phyloP scores from a whole-genome alignment of 805 yeast species.

The Vanderwaltozyma verrucispora region DNA sequence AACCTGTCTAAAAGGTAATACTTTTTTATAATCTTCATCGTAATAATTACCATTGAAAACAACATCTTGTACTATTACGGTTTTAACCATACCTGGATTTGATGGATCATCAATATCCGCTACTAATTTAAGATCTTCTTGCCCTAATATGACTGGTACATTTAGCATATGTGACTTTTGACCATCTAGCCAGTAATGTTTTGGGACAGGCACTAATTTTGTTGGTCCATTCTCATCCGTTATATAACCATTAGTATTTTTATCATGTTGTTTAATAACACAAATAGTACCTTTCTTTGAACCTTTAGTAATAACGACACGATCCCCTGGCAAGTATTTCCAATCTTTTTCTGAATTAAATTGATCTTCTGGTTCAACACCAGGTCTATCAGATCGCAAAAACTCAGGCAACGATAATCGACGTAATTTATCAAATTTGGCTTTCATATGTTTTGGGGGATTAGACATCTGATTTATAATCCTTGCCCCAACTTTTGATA shows the following conservation, averaged over 20 bases:
- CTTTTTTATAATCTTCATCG: constrained; percentile 60
- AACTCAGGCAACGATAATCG: constrained; percentile 29
- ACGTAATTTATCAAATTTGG: constrained; percentile 24
- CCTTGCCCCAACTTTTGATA: constrained; percentile 32
- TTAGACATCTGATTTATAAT: constrained; percentile 25
- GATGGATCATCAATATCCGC: constrained; percentile 61
- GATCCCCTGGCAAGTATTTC: constrained; percentile 64
- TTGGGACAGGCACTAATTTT: constrained; percentile 56
- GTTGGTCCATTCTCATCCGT: constrained; percentile 62
- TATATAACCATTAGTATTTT: constrained; percentile 50
- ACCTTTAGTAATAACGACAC: constrained; percentile 65
- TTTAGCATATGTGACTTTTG: constrained; percentile 64
- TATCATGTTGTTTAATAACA: constrained; percentile 47
- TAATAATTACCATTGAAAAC: constrained; percentile 59
- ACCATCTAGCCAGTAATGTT: constrained; percentile 58
- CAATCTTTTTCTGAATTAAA: constrained; percentile 40
- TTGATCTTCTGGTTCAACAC: constrained; percentile 24
- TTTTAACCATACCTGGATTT: constrained; percentile 44
- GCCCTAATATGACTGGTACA: constrained; percentile 53
- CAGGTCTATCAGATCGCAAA: constrained; percentile 19
- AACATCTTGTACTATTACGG: constrained; percentile 71
- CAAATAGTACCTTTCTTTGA: constrained; percentile 65
- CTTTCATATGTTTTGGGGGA: constrained; percentile 24
- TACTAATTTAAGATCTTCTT: constrained; percentile 58
- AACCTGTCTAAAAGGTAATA: constrained; percentile 72